phyloP scores from a whole-genome alignment of 2,329 filamentous ascomycete genomes.

The Exophiala calicioides region DNA sequence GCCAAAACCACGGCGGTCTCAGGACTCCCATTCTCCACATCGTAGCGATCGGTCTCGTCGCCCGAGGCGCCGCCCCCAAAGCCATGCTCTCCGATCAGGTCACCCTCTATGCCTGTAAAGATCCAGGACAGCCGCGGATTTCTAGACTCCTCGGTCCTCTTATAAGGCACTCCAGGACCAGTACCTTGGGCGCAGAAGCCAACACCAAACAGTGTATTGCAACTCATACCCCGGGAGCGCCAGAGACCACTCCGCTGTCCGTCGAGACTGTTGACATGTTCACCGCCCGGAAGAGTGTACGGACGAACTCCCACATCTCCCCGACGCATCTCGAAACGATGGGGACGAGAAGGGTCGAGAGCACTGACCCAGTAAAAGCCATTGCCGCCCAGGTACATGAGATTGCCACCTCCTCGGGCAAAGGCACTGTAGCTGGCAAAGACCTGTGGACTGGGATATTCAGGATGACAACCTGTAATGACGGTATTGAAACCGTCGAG shows the following conservation, averaged over 20 bases:
- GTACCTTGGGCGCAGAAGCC: conserved; percentile 36
- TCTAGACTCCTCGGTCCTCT: conserved; percentile 17
- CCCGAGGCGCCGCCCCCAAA: conserved; percentile 38
- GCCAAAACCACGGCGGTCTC: conserved; percentile 34
- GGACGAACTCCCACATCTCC: conserved; percentile 37
- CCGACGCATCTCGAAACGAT: conserved; percentile 39
- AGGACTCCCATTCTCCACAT: conserved; percentile 36
- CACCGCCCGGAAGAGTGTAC: conserved; percentile 33
- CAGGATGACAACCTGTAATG: conserved; percentile 37
- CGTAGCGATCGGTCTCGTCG: conserved; percentile 40
- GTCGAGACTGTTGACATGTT: conserved; percentile 34
- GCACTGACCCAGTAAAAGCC: conserved; percentile 37
- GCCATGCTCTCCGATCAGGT: conserved; percentile 28
- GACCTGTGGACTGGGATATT: conserved; percentile 36
- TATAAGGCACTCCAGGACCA: conserved; percentile 34
- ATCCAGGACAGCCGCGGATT: conserved; percentile 25
- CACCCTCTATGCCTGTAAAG: conserved; percentile 26
- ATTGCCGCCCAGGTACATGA: conserved; percentile 42
- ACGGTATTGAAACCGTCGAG: conserved; percentile 30
- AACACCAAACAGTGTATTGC: conserved; percentile 37
- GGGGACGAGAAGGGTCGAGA: conserved; percentile 2
- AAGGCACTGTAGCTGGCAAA: conserved; percentile 34
- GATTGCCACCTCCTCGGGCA: conserved; percentile 33
- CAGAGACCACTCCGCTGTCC: conserved; percentile 38
- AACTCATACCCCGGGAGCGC: conserved; percentile 35